Base-by-base conservation (phyloP, 148 eudicot genomes). In the Arctostaphylos glauca region DNA sequence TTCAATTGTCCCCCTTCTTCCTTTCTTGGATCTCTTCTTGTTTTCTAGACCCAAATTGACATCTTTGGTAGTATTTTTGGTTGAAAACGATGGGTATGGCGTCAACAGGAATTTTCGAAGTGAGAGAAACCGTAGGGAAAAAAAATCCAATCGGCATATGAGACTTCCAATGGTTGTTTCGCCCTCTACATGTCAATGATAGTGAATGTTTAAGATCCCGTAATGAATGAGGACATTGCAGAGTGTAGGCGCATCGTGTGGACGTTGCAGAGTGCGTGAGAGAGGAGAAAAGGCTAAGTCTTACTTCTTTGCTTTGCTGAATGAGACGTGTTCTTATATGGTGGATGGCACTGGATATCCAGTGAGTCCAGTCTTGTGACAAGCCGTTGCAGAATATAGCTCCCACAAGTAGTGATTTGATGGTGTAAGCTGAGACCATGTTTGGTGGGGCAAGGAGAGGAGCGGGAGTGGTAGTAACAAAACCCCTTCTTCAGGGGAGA, bases 1-100 rank as follows among this genome's bases (percentile, higher is more conserved):
- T 74, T 79, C 19, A 81, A 88, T 79, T 87, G 78, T 77, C 81
- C 60, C 1, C 13, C 47, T 14, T 44, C n/a, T n/a, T 21, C 5
- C 47, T 21, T 60, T 60, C 71, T n/a, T 60, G 19, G 2, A 79
- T 79, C 10, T 9, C 48, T 49, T 31, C 9, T 74, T 41, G 53
- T 48, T 49, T 47, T 21, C 48, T 6, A 10, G 67, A 50, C 5
- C 0, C 7, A 5, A 46, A 47, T 3, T 16, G 14, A 21, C 41
- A 58, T 19, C 5, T 43, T 58, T 12, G 21, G 21, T 6, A n/a
- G 2, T 4, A 5, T 4, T 78, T 38, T 53, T 6, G 6, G 7
- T 18, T 38, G 44, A 0, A 46, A 73, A 3, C 21, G 14, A 44
- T 1, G 75, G 49, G n/a, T 71, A 16, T 73, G 52, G 76, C 0